A percentile compares a stretch with the other conserved stretches of the same genome.
Conservation (phyloP, 2,329 filamentous ascomycete genomes). For the Sclerotinia subarctica region DNA sequence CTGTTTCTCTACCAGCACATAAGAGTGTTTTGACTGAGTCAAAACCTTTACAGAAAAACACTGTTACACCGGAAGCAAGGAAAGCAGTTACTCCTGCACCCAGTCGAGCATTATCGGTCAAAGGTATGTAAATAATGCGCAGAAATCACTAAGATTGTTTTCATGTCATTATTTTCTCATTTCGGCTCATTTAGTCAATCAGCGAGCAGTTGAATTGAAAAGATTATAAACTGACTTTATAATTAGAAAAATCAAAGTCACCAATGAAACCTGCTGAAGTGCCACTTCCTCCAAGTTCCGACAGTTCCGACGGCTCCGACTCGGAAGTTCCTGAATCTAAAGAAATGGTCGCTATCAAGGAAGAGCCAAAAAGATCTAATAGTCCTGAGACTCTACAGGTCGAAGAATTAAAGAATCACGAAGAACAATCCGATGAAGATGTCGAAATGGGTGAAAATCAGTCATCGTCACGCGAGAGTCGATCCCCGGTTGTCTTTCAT, state of each 20-base stretch:
- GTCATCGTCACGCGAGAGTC: slow-evolving; percentile 33
- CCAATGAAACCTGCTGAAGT: slow-evolving; percentile 3
- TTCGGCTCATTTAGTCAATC: neutral
- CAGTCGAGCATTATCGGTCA: neutral
- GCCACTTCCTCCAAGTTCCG: slow-evolving; percentile 13
- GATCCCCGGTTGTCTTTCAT: slow-evolving; percentile 34
- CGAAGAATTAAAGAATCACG: neutral
- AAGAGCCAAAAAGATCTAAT: neutral
- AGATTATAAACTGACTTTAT: slow-evolving; percentile 1
- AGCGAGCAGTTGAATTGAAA: neutral
- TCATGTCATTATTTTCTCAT: neutral
- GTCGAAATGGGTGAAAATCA: slow-evolving; percentile 27
- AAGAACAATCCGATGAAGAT: slow-evolving; percentile 21
- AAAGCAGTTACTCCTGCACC: neutral
- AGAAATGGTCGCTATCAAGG: slow-evolving; percentile 17
- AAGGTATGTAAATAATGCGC: slow-evolving; percentile 11
- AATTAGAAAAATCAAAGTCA: slow-evolving; percentile 1
- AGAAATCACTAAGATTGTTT: too few relatives aligned
- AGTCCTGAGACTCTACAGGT: neutral
- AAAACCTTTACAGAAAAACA: neutral
- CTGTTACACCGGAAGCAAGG: slow-evolving; percentile 5
- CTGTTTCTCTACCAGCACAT: neutral
- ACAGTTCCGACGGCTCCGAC: slow-evolving; percentile 12
- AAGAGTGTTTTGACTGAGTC: neutral
- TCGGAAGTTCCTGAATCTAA: slow-evolving; percentile 21